Base-by-base conservation (phyloP, 2,329 filamentous ascomycete species). In the Didymella lethalis region DNA sequence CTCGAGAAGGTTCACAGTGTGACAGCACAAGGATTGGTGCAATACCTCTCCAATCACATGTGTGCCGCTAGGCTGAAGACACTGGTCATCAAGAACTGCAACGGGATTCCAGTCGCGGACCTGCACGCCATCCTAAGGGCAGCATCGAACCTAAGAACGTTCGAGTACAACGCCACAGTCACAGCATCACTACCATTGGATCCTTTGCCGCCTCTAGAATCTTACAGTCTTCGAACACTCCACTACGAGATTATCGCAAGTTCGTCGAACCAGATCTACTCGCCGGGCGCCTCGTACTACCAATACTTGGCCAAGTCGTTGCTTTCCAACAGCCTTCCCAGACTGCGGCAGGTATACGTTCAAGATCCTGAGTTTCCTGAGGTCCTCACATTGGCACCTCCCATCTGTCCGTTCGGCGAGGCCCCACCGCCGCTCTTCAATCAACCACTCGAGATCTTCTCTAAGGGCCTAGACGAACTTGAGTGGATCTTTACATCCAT, bases 281-380 rank as follows among this genome's bases (percentile, higher is more conserved):
- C 81, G 0, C 81, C 84, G 1, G 79, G 82, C 7, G 78, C 80
- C 25, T 85, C 83, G 18, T 96, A 97, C 79, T 96, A 97, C 77
- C 86, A 87, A 61, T 97, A 97, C 77, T 86, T 98, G 20, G 88
- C 92, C 26, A 86, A 86, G n/a, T 96, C 92, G 0, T 85, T 98
- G 31, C 86, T 95, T 60, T 85, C 87, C 16, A 90, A 89, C 62
- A 85, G 87, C 7, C 83, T 98, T 7, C 92, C 93, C 1, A 85
- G 84, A 34, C 83, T 98, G 8, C 84, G 84, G 34, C 86, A 88
- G 23, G 85, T 98, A 7, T 97, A 96, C 74, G 94, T 97, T 18
- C 90, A 92, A 49, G 93, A 97, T 69, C 86, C 90, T 26, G 83
- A 86, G 48, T 97, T 98, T 73, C 88, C 93, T 2, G 92, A 96